Evolutionary conservation across 495 filamentous ascomycete species (phyloP).

Genomic region (Thozetella sp.): DNA sequence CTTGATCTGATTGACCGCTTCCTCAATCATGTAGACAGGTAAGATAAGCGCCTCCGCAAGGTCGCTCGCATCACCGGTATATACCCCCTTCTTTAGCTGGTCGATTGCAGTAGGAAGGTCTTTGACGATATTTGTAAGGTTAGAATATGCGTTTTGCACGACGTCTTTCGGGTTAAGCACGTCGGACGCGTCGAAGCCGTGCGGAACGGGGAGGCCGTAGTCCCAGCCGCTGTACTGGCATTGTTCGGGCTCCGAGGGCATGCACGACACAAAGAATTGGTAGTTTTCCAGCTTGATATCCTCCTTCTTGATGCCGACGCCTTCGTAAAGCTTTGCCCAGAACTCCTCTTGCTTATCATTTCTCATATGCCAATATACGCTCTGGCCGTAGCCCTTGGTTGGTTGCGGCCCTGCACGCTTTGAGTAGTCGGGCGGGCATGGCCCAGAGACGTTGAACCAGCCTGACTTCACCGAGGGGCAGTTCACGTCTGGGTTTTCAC

Average conservation of each 20-base stretch:
- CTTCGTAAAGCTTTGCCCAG: not conserved
- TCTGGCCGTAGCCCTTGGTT: not conserved
- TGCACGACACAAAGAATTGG: not conserved
- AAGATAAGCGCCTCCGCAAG: conserved; percentile 11
- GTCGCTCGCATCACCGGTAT: conserved; percentile 9
- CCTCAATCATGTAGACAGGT: conserved; percentile 19
- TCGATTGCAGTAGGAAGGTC: not conserved
- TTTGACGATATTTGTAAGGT: not conserved
- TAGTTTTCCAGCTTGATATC: not conserved
- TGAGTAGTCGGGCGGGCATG: conserved; percentile 10
- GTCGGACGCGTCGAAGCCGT: conserved; percentile 1
- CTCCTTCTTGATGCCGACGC: not conserved
- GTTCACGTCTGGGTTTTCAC: not conserved
- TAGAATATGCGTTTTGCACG: not conserved
- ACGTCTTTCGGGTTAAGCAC: conserved; percentile 8
- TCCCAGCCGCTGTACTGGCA: conserved; percentile 4
- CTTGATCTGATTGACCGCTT: conserved; percentile 14
- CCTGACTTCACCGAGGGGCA: not conserved
- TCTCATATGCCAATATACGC: not conserved
- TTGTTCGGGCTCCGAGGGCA: not conserved
- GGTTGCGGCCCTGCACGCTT: not conserved
- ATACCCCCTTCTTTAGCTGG: not conserved
- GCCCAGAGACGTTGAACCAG: conserved; percentile 3
- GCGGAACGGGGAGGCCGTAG: conserved; percentile 2
- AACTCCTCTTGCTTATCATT: conserved; percentile 2